Conservation (phyloP, 805 yeast genomes). For the Ogataea pilisensis region DNA sequence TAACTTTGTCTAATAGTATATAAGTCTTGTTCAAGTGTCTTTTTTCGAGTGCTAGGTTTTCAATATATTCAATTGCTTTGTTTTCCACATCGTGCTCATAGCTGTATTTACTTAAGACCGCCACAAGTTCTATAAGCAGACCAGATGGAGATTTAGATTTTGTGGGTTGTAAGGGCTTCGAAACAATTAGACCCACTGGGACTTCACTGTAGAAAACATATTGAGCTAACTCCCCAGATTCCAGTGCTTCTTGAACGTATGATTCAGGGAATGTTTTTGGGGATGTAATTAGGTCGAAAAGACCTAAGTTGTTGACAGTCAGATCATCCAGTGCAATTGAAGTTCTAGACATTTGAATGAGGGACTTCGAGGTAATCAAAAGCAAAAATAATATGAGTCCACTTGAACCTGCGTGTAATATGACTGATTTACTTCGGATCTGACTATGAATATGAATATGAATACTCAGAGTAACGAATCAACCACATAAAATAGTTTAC, state of each 20-base stretch:
- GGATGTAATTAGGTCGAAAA: slow-evolving; percentile 55
- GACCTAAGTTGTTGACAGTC: slow-evolving; percentile 56
- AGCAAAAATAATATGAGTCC: no score
- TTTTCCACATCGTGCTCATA: slow-evolving; percentile 58
- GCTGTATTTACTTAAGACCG: slow-evolving; percentile 56
- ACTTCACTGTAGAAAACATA: slow-evolving; percentile 64
- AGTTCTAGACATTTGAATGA: slow-evolving; percentile 21
- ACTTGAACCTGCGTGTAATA: no score
- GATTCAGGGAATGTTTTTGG: slow-evolving; percentile 47
- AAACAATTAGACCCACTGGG: slow-evolving; percentile 76
- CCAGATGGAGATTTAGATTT: slow-evolving; percentile 34
- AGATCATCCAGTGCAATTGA: slow-evolving; percentile 50
- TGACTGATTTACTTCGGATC: no score
- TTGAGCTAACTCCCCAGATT: slow-evolving; percentile 48
- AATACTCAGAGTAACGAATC: no score
- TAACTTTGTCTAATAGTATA: slow-evolving; percentile 9
- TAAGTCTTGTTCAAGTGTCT: slow-evolving; percentile 50
- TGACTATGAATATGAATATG: no score
- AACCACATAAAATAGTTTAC: no score
- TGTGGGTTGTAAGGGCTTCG: slow-evolving; percentile 43
- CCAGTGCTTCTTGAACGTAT: slow-evolving; percentile 48
- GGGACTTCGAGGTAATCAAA: background rate
- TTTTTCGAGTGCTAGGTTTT: slow-evolving; percentile 47
- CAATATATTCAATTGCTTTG: slow-evolving; percentile 51
- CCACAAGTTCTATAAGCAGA: slow-evolving; percentile 19